These are phyloP conservation scores for Salix dunnii DNA, from an alignment of 345 rosid genomes.

Conservation along the genomic window DNA sequence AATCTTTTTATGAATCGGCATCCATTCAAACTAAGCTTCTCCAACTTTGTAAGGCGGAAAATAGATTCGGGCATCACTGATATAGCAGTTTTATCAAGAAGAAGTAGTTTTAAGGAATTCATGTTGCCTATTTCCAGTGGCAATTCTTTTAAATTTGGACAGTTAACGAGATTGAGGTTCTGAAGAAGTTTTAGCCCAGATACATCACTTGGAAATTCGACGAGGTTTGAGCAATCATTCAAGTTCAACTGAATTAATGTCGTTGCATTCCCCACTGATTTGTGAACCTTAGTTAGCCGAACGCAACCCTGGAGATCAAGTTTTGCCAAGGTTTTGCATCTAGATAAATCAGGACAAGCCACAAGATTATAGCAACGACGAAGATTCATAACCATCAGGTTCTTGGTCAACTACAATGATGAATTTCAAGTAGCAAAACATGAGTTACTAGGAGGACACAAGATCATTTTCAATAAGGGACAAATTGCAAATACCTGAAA, in stretches of 20 bases:
- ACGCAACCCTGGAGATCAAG: slow-evolving; percentile 34
- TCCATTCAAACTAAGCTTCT: slow-evolving; percentile 33
- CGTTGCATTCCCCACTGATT: slow-evolving; percentile 35
- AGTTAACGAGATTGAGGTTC: slow-evolving; percentile 39
- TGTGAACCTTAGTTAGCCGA: slow-evolving; percentile 29
- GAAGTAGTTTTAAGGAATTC: slow-evolving; percentile 45
- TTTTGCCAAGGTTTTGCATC: slow-evolving; percentile 34
- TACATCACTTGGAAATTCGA: slow-evolving; percentile 39
- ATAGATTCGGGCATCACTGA: slow-evolving; percentile 41
- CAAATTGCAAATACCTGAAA: too few species aligned
- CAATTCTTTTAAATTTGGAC: slow-evolving; percentile 33
- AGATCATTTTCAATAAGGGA: not conserved
- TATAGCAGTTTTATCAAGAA: slow-evolving; percentile 38
- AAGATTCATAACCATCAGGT: slow-evolving; percentile 44
- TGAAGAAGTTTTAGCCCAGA: slow-evolving; percentile 40
- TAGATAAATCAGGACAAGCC: slow-evolving; percentile 42
- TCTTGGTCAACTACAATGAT: slow-evolving; percentile 33
- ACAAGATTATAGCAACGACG: slow-evolving; percentile 32
- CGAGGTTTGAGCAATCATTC: slow-evolving; percentile 32
- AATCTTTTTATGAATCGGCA: slow-evolving; percentile 32
- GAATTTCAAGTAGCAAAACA: not conserved
- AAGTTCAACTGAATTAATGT: slow-evolving; percentile 39
- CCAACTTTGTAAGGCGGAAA: slow-evolving; percentile 36
- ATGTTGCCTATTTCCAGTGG: slow-evolving; percentile 40
- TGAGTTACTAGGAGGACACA: too few species aligned